Evolutionary conservation across 805 yeast genomes (phyloP).

Genomic region (Yamadazyma kitorensis): DNA sequence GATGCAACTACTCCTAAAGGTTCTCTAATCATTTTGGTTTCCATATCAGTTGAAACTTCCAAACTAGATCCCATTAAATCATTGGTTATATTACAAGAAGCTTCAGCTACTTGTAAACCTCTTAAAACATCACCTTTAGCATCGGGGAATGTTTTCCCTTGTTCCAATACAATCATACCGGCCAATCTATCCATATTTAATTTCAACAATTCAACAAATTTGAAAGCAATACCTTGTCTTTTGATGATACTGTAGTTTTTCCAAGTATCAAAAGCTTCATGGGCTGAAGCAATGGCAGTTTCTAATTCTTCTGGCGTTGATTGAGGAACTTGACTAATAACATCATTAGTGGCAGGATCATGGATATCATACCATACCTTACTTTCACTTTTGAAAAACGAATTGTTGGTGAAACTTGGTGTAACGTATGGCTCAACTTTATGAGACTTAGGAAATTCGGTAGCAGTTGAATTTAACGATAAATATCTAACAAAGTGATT

Average conservation of each 20-base stretch:
- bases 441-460: conserved; percentile 42
- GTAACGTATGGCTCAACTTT: conserved; percentile 46
- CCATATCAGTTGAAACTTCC: conserved; percentile 73
- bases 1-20: conserved; percentile 77
- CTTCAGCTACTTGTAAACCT: conserved; percentile 78
- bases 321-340: conserved; percentile 70
- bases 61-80: conserved; percentile 62
- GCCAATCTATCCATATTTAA: conserved; percentile 69
- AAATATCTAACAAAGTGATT: conserved; percentile 3
- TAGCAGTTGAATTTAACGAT: conserved; percentile 14
- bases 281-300: conserved; percentile 63
- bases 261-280: conserved; percentile 59
- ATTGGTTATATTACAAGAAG: conserved; percentile 62
- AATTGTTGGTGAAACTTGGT: conserved; percentile 50
- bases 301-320: conserved; percentile 63
- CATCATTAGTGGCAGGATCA: conserved; percentile 72
- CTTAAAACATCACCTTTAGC: conserved; percentile 73
- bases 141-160: conserved; percentile 71
- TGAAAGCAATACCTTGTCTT: conserved; percentile 72
- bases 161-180: conserved; percentile 46
- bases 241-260: conserved; percentile 53
- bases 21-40: conserved; percentile 70
- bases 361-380: conserved; percentile 62
- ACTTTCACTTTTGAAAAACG: conserved; percentile 49
- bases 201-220: conserved; percentile 61